Evolutionary conservation across 805 yeast genomes (phyloP).

Genomic region (Sugiyamaella americana): DNA sequence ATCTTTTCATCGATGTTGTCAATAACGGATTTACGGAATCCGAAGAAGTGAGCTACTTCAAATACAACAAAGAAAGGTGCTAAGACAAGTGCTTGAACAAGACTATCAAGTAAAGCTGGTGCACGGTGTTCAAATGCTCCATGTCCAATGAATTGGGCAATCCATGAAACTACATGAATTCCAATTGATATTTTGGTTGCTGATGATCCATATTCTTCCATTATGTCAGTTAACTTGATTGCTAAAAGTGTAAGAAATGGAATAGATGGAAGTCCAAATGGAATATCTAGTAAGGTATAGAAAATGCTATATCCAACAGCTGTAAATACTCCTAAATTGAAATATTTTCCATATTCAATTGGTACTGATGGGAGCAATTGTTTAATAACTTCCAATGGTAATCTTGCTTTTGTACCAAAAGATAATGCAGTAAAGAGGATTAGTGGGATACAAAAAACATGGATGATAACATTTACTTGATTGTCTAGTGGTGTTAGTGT

Average conservation of each 20-base stretch:
- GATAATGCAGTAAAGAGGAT: conserved; percentile 55
- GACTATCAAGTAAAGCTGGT: conserved; percentile 81
- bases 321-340: conserved; percentile 43
- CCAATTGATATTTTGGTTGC: conserved; percentile 29
- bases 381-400: conserved; percentile 14
- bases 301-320: conserved; percentile 48
- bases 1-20: conserved; percentile 43
- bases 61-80: conserved; percentile 88
- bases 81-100: conserved; percentile 76
- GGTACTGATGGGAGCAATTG: conserved; percentile 9
- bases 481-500: conserved; percentile 31
- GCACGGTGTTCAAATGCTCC: conserved; percentile 72
- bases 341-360: conserved; percentile 19
- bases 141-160: conserved; percentile 83
- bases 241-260: conserved; percentile 33
- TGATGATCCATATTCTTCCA: conserved; percentile 27
- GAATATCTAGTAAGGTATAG: conserved; percentile 53
- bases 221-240: conserved; percentile 24
- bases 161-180: conserved; percentile 60
- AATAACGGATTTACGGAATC: conserved; percentile 49
- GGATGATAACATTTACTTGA: conserved; percentile 64
- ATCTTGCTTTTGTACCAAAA: conserved; percentile 31
- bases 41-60: conserved; percentile 67
- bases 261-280: conserved; percentile 43
- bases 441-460: conserved; percentile 71